A percentile compares a stretch with the other conserved stretches of the same genome.
These are phyloP conservation scores for Tricholoma matsutake DNA, from an alignment of 768 basidiomycete genomes.

Conservation along the genomic window DNA sequence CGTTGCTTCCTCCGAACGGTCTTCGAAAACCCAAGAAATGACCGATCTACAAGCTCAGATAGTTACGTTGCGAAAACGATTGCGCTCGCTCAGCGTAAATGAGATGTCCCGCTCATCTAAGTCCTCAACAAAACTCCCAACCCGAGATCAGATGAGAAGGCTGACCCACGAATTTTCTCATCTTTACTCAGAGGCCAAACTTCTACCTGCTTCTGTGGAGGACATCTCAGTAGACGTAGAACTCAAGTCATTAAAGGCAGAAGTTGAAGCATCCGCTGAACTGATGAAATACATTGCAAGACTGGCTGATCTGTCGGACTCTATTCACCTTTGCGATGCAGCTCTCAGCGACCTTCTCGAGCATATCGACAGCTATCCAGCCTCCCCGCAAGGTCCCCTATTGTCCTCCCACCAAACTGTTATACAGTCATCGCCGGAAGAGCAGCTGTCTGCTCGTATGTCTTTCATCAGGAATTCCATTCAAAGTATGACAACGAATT, in stretches of 20 bases:
- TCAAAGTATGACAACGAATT: conserved; percentile 41
- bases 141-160: conserved; percentile 40
- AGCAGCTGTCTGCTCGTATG: conserved; percentile 62
- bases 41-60: conserved; percentile 47
- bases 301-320: conserved; percentile 51
- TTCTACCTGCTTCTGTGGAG: conserved; percentile 42
- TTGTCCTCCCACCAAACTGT: conserved; percentile 47
- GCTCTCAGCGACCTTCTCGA: conserved; percentile 82
- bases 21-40: conserved; percentile 36
- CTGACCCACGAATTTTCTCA: conserved; percentile 45
- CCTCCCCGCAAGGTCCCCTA: conserved; percentile 47
- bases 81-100: conserved; percentile 61
- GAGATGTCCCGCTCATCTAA: conserved; percentile 45
- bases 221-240: conserved; percentile 50
- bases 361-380: conserved; percentile 82
- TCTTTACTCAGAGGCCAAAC: conserved; percentile 43
- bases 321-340: conserved; percentile 60
- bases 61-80: conserved; percentile 51
- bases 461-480: conserved; percentile 58
- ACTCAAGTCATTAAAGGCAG: conserved; percentile 55
- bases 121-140: conserved; percentile 48
- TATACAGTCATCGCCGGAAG: conserved; percentile 50
- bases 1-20: conserved; percentile 29
- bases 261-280: conserved; percentile 50
- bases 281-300: conserved; percentile 49